phyloP scores from a whole-genome alignment of 2,329 filamentous ascomycete species.

The Aspergillus viridinutans region DNA sequence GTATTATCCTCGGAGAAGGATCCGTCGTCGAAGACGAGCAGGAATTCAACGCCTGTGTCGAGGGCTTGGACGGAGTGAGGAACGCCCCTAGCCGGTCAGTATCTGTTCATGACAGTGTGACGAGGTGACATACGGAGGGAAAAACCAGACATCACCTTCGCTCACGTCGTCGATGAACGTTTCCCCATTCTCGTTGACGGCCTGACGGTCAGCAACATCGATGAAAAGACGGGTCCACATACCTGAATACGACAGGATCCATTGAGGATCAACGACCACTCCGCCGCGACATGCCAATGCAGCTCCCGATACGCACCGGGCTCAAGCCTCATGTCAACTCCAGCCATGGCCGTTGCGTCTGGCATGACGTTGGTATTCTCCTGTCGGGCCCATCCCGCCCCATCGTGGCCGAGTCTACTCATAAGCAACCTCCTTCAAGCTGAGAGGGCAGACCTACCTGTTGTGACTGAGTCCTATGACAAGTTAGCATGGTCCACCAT shows the following conservation, averaged over 20 bases:
- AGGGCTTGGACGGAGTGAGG: constrained; percentile 74
- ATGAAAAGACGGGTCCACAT: not conserved
- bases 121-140: constrained; percentile 51
- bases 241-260: constrained; percentile 37
- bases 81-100: constrained; percentile 47
- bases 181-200: constrained; percentile 56
- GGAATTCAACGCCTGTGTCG: constrained; percentile 62
- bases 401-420: constrained; percentile 37
- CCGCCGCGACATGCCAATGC: constrained; percentile 48
- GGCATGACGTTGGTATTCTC: constrained; percentile 53
- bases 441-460: constrained; percentile 22
- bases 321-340: constrained; percentile 57
- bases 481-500: constrained; percentile 2
- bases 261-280: constrained; percentile 39
- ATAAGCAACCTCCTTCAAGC: not conserved
- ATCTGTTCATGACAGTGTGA: not conserved
- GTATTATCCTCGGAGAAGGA: constrained; percentile 68
- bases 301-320: constrained; percentile 58
- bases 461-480: constrained; percentile 43
- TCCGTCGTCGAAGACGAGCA: constrained; percentile 60
- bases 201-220: constrained; percentile 13
- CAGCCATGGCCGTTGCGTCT: constrained; percentile 49
- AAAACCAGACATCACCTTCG: constrained; percentile 77
- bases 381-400: constrained; percentile 53
- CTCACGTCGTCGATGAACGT: constrained; percentile 73